A percentile compares a stretch with the other conserved stretches of the same genome.
Conservation (phyloP, 1,284 basidiomycete genomes). For the Bjerkandera adusta region DNA sequence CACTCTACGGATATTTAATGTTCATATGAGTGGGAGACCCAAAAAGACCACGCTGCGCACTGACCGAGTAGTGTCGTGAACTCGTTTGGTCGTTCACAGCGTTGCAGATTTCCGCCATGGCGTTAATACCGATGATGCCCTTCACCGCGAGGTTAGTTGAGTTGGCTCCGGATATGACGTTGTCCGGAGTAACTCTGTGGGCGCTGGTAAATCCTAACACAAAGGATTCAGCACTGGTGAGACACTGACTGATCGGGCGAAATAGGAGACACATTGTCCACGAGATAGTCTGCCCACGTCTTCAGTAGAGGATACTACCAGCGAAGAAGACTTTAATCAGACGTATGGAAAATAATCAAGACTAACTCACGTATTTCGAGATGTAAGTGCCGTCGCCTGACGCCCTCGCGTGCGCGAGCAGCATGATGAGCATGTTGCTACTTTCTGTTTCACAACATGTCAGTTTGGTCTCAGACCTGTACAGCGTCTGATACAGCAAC, state of each 20-base stretch:
- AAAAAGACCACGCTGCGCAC: no score
- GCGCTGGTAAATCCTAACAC: neutral
- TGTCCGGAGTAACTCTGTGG: conserved; percentile 6
- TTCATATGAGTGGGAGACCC: no score
- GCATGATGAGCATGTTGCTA: conserved; percentile 79
- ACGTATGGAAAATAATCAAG: no score
- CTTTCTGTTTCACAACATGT: no score
- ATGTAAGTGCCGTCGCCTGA: conserved; percentile 50
- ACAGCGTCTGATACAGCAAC: no score
- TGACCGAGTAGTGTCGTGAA: conserved; percentile 52
- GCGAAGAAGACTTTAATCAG: no score
- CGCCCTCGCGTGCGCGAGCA: conserved; percentile 60
- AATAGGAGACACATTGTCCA: conserved; percentile 55
- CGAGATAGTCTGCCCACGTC: conserved; percentile 67
- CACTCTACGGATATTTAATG: conserved; percentile 9
- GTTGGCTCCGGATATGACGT: conserved; percentile 46
- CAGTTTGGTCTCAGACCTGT: no score
- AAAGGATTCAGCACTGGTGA: conserved; percentile 45
- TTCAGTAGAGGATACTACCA: conserved; percentile 51
- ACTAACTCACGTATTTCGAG: conserved; percentile 2
- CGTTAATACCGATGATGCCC: conserved; percentile 66
- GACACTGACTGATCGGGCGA: conserved; percentile 39
- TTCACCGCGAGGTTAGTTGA: conserved; percentile 78
- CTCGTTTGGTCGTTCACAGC: conserved; percentile 43
- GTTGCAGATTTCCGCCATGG: conserved; percentile 52